Percentiles rank a stretch among this genome's conserved stretches.
phyloP scores from a whole-genome alignment of 2,329 filamentous ascomycete genomes.

The Coccinonectria pachysandricola region DNA sequence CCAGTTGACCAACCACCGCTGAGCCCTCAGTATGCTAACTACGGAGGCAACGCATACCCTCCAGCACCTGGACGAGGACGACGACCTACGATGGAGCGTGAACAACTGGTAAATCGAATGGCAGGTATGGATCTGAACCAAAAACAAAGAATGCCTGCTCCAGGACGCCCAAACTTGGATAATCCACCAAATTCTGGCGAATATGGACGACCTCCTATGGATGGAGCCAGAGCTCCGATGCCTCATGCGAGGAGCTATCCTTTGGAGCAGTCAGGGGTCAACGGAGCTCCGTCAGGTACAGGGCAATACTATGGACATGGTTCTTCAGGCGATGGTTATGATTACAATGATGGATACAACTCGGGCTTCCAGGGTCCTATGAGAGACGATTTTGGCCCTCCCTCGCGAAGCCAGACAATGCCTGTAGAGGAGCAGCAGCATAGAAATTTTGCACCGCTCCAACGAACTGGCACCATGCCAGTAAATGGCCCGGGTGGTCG shows the following conservation, averaged over 20 bases:
- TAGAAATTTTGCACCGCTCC: slow-evolving; percentile 25
- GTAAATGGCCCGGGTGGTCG: slow-evolving; percentile 35
- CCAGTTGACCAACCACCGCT: slow-evolving; percentile 22
- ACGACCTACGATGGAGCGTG: slow-evolving; percentile 16
- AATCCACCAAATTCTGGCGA: too few relatives aligned
- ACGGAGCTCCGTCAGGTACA: too few relatives aligned
- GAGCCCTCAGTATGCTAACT: slow-evolving; percentile 19
- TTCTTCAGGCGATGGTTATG: slow-evolving; percentile 14
- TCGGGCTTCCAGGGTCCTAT: slow-evolving; percentile 19
- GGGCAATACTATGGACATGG: slow-evolving; percentile 15
- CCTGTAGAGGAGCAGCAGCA: slow-evolving; percentile 37
- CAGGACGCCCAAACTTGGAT: slow-evolving; percentile 17
- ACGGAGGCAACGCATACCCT: slow-evolving; percentile 14
- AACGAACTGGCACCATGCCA: slow-evolving; percentile 34
- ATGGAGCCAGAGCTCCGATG: slow-evolving; percentile 16
- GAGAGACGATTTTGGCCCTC: slow-evolving; percentile 37
- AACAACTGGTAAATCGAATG: slow-evolving; percentile 24
- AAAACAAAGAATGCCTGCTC: slow-evolving; percentile 11
- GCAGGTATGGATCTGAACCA: slow-evolving; percentile 26
- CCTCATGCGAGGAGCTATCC: slow-evolving; percentile 27
- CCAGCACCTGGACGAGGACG: slow-evolving; percentile 11
- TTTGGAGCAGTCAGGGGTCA: too few relatives aligned
- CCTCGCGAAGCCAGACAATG: slow-evolving; percentile 52
- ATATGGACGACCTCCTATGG: slow-evolving; percentile 17
- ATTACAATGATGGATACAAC: slow-evolving; percentile 18